Evolutionary conservation across 2,329 filamentous ascomycete species (phyloP).

Genomic region (Verticillium longisporum): DNA sequence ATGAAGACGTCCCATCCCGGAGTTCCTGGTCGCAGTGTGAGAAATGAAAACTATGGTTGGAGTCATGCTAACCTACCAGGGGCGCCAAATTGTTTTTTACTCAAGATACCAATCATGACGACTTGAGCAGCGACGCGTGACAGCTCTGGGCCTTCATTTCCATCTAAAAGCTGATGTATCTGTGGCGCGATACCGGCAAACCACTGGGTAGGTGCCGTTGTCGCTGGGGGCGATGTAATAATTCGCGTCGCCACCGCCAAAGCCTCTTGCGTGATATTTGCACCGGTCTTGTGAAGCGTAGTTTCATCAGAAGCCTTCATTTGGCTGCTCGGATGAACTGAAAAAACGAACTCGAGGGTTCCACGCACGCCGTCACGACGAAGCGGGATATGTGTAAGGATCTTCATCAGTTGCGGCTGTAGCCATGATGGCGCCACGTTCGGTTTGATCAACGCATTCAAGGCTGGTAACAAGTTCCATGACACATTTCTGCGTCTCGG

Average conservation of each 20-base stretch:
- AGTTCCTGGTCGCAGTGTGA: slow-evolving; percentile 28
- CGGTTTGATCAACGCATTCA: slow-evolving; percentile 60
- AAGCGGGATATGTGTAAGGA: slow-evolving; percentile 55
- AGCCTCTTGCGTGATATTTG: slow-evolving; percentile 62
- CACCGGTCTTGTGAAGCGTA: slow-evolving; percentile 46
- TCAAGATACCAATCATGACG: slow-evolving; percentile 61
- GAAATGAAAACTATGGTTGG: background rate
- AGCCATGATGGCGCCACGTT: slow-evolving; percentile 53
- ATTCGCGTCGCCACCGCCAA: slow-evolving; percentile 56
- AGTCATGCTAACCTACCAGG: slow-evolving; percentile 34
- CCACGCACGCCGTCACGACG: slow-evolving; percentile 57
- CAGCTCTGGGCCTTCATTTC: slow-evolving; percentile 48
- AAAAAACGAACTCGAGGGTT: slow-evolving; percentile 65
- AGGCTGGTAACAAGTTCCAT: slow-evolving; percentile 50
- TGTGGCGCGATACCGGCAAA: slow-evolving; percentile 55
- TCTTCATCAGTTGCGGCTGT: slow-evolving; percentile 46
- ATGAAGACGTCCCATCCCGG: slow-evolving; percentile 59
- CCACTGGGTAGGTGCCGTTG: slow-evolving; percentile 50
- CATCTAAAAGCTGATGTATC: slow-evolving; percentile 55
- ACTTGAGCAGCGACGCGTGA: slow-evolving; percentile 54
- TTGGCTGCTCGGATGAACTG: slow-evolving; percentile 53
- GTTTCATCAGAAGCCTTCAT: slow-evolving; percentile 31
- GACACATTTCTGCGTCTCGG: slow-evolving; percentile 17
- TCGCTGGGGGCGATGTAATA: slow-evolving; percentile 51
- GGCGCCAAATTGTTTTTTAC: slow-evolving; percentile 55